Base-by-base conservation (phyloP, 2,329 filamentous ascomycete genomes). In the Fusarium sp. region DNA sequence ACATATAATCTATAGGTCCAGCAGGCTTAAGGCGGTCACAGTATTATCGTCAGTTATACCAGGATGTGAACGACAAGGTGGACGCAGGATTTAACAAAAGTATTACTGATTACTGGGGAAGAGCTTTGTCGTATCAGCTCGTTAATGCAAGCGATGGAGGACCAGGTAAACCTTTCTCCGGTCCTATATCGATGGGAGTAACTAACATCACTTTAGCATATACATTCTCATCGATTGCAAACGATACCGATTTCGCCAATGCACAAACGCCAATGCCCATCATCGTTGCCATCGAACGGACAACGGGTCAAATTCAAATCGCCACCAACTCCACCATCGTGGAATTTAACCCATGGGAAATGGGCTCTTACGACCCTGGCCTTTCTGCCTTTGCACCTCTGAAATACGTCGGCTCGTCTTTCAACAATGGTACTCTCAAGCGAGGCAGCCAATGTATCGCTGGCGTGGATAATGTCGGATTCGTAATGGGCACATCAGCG, bases 381-480 rank as follows among this genome's bases (percentile, higher is more conserved):
- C 81, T 92, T 7, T 91, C 84, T 72, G 92, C 87, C 8, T 95
- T 94, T 72, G 90, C 87, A 1, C 92, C 92, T 2, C 81, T 91
- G 8, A 82, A 89, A 65, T 94, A 91, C 69, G 79, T 94, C 4
- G 93, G 93, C 4, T 92, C 92, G 90, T 90, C 70, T 94, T 95
- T 78, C 86, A 84, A 41, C 8, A 84, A 81, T 8, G 93, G 93
- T 22, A 75, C 78, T 10, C 79, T 96, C 22, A 81, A 86, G 0
- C 77, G 82, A 13, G 78, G 84, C 58, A 85, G 87, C 45, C 78
- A 81, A 29, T 97, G 94, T 76, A 86, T 97, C 18, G 84, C 86
- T 10, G 94, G 94, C 2, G 94, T 94, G 69, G 94, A 97, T 80
- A 94, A 94, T 73, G 87, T 87, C 25, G 93, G 93, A 9, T 97